These are phyloP conservation scores for Aspergillus candidus DNA, from an alignment of 2,329 filamentous ascomycete species.

Conservation along the genomic window DNA sequence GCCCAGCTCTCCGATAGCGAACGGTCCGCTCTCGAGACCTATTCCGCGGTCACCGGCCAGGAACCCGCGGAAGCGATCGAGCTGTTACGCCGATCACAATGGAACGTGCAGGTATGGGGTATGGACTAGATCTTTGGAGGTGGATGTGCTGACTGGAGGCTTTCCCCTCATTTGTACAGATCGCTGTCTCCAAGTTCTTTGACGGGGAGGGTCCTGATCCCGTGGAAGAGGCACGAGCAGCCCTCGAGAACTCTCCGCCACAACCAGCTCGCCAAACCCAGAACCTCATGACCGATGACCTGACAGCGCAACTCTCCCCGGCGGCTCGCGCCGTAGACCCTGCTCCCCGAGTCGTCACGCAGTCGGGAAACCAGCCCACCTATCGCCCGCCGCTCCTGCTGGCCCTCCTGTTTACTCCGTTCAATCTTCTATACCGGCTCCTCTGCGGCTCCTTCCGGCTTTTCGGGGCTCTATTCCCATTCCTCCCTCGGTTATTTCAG, in stretches of 20 bases:
- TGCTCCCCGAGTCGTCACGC: conserved; percentile 82
- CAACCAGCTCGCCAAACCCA: conserved; percentile 61
- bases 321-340: conserved; percentile 49
- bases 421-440: conserved; percentile 69
- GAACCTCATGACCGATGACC: conserved; percentile 55
- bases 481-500: conserved; percentile 61
- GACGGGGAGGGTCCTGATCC: conserved; percentile 86
- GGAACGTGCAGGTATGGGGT: conserved; percentile 75
- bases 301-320: conserved; percentile 27
- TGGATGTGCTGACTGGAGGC: conserved; percentile 3
- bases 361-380: conserved; percentile 57
- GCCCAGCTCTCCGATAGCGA: conserved; percentile 68
- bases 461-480: conserved; percentile 71
- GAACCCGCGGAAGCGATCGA: conserved; percentile 69
- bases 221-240: conserved; percentile 66
- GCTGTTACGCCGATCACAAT: conserved; percentile 78
- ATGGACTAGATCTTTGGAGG: neutral
- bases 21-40: conserved; percentile 80
- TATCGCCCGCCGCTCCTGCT: conserved; percentile 70
- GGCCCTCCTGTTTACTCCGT: conserved; percentile 71
- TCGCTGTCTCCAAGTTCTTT: conserved; percentile 95
- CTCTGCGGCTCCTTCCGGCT: conserved; percentile 62
- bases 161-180: conserved; percentile 48
- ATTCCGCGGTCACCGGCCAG: conserved; percentile 81
- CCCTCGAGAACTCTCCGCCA: conserved; percentile 55